These are phyloP conservation scores for Leishmania braziliensis DNA, from an alignment of 208 protist species.

Conservation along the genomic window DNA sequence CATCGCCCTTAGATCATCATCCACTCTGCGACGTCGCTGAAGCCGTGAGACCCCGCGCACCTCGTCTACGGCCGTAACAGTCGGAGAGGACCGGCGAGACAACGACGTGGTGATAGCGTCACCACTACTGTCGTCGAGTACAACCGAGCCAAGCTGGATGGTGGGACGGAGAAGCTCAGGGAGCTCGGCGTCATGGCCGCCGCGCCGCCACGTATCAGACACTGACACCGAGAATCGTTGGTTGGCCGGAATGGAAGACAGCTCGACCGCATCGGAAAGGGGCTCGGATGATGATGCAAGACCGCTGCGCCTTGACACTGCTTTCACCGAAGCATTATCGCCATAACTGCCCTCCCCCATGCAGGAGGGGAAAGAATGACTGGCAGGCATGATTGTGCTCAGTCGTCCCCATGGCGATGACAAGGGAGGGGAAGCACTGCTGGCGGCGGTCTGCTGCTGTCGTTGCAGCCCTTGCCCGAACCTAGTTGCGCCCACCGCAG, in stretches of 20 bases:
- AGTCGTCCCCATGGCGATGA: conserved; percentile 19
- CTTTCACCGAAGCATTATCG: neutral
- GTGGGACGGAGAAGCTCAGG: conserved; percentile 3
- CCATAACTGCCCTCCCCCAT: neutral
- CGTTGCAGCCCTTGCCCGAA: neutral
- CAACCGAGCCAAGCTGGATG: conserved; percentile 5
- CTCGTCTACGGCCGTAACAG: conserved; percentile 12
- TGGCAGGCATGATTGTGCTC: conserved; percentile 18
- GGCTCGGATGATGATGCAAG: neutral
- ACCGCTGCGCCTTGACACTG: neutral
- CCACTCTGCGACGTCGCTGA: neutral
- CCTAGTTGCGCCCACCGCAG: conserved; percentile 14
- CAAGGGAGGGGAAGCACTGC: neutral
- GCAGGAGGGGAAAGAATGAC: conserved; percentile 12
- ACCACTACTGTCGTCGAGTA: neutral
- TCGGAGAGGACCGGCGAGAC: conserved; percentile 14
- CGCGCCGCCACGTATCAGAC: neutral
- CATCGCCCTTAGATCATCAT: neutral
- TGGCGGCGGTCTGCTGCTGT: neutral
- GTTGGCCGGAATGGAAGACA: conserved; percentile 19
- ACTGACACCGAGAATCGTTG: conserved; percentile 12
- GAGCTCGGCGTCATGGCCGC: neutral
- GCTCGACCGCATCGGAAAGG: neutral
- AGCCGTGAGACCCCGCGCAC: neutral
- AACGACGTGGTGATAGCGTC: conserved; percentile 2